A percentile compares a stretch with the other conserved stretches of the same genome.
These are phyloP conservation scores for Detonula confervacea DNA, from an alignment of 352 stramenopile genomes.

Conservation along the genomic window DNA sequence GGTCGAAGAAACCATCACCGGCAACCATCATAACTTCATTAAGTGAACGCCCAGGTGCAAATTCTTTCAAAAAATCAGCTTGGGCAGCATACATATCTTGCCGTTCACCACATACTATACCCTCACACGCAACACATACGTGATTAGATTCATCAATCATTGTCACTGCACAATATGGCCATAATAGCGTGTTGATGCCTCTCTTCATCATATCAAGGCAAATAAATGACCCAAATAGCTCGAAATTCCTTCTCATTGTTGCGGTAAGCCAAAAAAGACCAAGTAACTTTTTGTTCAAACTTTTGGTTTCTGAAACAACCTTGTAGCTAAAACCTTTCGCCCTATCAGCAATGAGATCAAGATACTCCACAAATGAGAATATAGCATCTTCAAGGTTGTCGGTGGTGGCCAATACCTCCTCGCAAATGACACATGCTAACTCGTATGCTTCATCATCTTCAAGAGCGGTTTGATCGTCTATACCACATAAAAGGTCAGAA, in stretches of 20 bases:
- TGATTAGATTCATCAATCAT: conserved; percentile 31
- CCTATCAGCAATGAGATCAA: too few relatives aligned
- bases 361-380: too few relatives aligned
- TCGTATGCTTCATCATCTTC: conserved; percentile 3
- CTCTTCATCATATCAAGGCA: conserved; percentile 44
- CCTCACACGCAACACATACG: conserved; percentile 43
- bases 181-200: conserved; percentile 38
- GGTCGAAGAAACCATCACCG: conserved; percentile 47
- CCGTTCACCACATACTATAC: conserved; percentile 32
- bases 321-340: too few relatives aligned
- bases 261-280: too few relatives aligned
- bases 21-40: conserved; percentile 31
- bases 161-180: conserved; percentile 33
- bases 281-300: too few relatives aligned
- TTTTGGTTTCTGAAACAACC: too few relatives aligned
- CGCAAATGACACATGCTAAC: background rate
- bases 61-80: conserved; percentile 19
- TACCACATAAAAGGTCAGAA: background rate
- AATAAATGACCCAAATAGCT: conserved; percentile 14
- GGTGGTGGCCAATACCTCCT: background rate
- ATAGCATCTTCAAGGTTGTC: background rate
- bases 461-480: background rate
- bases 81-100: conserved; percentile 22
- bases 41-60: conserved; percentile 4
- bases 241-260: background rate